Evolutionary conservation across 495 filamentous ascomycete genomes (phyloP), one percentile per base, ranked within the genome.

Genomic region (Talaromyces adpressus): DNA sequence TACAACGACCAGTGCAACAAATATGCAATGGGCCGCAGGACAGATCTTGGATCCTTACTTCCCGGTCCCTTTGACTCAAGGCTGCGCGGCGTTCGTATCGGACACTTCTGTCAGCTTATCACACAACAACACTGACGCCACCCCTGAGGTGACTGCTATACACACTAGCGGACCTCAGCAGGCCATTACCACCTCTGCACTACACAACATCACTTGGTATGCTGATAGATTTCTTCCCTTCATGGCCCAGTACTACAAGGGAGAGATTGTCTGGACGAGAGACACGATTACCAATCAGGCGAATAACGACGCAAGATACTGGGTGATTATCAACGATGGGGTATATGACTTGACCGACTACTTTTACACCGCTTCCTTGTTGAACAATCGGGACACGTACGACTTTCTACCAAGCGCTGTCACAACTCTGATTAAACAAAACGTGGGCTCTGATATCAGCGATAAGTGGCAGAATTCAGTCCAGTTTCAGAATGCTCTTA

Each of bases 281-380:
- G 74, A 85, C 23, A 73, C 68, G 2, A 68, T 84, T 27, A 51
- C 69, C 25, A 72, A 77, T 11, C 79, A 83, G 71, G 93, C 92
- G n/a, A 69, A 84, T 41, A 79, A 87, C 56, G 71, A 86, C 32
- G 81, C 85, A 62, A 90, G 90, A 41, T 80, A 83, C 64, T 98
- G 95, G 91, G 87, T 90, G 64, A 88, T 91, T 63, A 80, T 93
- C 57, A 77, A 91, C 57, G 77, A 83, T 47, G 85, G 80, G 27
- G 79, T 98, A 23, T 98, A 93, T 69, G 95, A 98, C 70, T 74
- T 98, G 49, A 96, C 91, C 1, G 84, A 98, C 70, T 98, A 98
- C 75, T 91, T 91, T 73, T 77, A 90, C 61, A 96, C 93, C 7
- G 64, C 80, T 60, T 72, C 81, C 20, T 25, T 68, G 25, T 75